phyloP scores from a whole-genome alignment of 345 rosid species.

The Toxicodendron radicans region DNA sequence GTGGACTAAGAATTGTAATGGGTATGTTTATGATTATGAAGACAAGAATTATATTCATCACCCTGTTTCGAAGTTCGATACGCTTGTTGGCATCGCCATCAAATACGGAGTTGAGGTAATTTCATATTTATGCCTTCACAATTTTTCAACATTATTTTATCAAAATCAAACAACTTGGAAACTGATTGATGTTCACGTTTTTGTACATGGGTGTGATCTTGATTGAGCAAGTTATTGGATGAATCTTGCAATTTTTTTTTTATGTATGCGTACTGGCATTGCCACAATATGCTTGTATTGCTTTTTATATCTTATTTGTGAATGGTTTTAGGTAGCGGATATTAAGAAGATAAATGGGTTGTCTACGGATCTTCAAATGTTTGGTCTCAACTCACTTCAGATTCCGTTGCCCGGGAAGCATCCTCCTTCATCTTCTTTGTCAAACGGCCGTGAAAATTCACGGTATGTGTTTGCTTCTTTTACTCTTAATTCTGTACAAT shows the following conservation, averaged over 20 bases:
- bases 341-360: slow-evolving; percentile 78
- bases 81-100: slow-evolving; percentile 94
- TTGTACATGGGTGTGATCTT: background rate
- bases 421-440: slow-evolving; percentile 67
- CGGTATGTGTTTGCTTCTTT: slow-evolving; percentile 39
- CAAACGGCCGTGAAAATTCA: slow-evolving; percentile 35
- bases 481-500: background rate
- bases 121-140: background rate
- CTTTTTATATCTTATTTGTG: background rate
- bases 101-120: slow-evolving; percentile 91
- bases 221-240: background rate
- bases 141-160: background rate
- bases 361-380: slow-evolving; percentile 89
- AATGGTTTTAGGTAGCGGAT: slow-evolving; percentile 66
- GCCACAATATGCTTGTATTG: too few relatives aligned
- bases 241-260: background rate
- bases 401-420: slow-evolving; percentile 91
- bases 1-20: background rate
- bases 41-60: slow-evolving; percentile 46
- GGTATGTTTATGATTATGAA: background rate
- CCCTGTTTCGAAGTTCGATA: slow-evolving; percentile 69
- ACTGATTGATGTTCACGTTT: background rate
- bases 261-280: background rate
- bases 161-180: background rate
- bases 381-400: slow-evolving; percentile 67